Conservation (phyloP, 768 basidiomycete species). For the Melanogaster broomeanus region DNA sequence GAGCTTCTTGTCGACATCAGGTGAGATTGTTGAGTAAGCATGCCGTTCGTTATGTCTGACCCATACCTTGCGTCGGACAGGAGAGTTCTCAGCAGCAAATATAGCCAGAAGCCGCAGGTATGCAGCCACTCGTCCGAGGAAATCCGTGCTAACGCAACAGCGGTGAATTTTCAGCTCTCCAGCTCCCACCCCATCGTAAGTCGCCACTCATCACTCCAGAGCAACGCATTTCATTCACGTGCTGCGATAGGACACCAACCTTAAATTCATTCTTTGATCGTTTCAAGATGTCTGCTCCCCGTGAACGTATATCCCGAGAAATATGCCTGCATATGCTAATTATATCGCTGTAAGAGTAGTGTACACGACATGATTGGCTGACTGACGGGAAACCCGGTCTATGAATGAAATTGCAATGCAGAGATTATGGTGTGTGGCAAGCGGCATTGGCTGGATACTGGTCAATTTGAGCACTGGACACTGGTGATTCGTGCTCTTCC, state of each 20-base stretch:
- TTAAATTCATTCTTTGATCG: slow-evolving; percentile 31
- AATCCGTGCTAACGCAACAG: slow-evolving; percentile 6
- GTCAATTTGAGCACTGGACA: slow-evolving; percentile 43
- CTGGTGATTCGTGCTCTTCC: slow-evolving; percentile 51
- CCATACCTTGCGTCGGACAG: slow-evolving; percentile 18
- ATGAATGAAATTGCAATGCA: neutral
- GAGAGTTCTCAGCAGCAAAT: slow-evolving; percentile 44
- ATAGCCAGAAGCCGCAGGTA: slow-evolving; percentile 59
- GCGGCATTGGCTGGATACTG: neutral
- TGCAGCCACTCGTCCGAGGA: neutral
- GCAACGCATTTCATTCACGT: neutral
- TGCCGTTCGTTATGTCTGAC: neutral
- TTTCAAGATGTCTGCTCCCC: neutral
- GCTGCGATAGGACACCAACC: slow-evolving; percentile 25
- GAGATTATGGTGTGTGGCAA: neutral
- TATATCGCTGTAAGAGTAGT: neutral
- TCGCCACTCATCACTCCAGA: neutral
- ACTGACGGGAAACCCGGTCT: neutral
- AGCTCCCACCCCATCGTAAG: slow-evolving; percentile 45
- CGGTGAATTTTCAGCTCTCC: slow-evolving; percentile 35
- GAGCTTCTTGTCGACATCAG: slow-evolving; percentile 48
- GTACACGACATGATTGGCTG: neutral
- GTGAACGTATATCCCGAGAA: neutral
- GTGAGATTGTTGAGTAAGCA: slow-evolving; percentile 24
- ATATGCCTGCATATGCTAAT: neutral